Evolutionary conservation across 345 rosid genomes (phyloP).

Genomic region (Triadica sebifera): DNA sequence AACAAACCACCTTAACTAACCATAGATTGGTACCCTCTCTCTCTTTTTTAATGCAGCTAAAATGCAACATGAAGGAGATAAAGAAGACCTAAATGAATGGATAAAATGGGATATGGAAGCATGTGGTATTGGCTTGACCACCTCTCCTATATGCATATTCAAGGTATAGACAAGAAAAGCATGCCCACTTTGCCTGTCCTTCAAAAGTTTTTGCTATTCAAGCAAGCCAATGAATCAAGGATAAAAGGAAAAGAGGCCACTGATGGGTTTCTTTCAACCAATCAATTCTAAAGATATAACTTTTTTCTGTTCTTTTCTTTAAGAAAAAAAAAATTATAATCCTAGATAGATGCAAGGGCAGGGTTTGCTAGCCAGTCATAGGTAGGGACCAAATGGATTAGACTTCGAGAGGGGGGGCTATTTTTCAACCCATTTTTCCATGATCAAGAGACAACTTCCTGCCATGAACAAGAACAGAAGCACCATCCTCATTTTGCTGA

Average conservation of each 20-base stretch:
- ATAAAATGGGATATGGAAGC: slow-evolving; percentile 1
- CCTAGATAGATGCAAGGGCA: not conserved
- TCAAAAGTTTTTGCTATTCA: not conserved
- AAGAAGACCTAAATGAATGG: not conserved
- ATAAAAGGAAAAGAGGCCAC: not conserved
- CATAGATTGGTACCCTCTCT: too few relatives aligned
- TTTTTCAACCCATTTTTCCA: not conserved
- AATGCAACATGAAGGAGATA: not conserved
- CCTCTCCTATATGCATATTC: slow-evolving; percentile 6
- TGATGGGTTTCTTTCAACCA: not conserved
- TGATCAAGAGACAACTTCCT: slow-evolving; percentile 2
- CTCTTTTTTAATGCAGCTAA: not conserved
- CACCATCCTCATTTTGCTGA: not conserved
- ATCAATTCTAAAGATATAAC: not conserved
- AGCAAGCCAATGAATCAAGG: slow-evolving; percentile 3
- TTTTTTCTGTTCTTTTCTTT: too few relatives aligned
- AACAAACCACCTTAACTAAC: too few relatives aligned
- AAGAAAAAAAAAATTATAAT: not conserved
- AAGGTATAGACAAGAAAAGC: slow-evolving; percentile 30
- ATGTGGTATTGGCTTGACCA: slow-evolving; percentile 24
- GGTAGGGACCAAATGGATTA: slow-evolving; percentile 9
- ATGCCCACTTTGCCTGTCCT: slow-evolving; percentile 35
- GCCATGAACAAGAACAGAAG: not conserved
- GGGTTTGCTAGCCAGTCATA: not conserved
- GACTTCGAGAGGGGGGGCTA: not conserved